A percentile compares a stretch with the other conserved stretches of the same genome.
These are phyloP conservation scores for Alternaria sp. DNA, from an alignment of 2,329 filamentous ascomycete species.

Conservation along the genomic window DNA sequence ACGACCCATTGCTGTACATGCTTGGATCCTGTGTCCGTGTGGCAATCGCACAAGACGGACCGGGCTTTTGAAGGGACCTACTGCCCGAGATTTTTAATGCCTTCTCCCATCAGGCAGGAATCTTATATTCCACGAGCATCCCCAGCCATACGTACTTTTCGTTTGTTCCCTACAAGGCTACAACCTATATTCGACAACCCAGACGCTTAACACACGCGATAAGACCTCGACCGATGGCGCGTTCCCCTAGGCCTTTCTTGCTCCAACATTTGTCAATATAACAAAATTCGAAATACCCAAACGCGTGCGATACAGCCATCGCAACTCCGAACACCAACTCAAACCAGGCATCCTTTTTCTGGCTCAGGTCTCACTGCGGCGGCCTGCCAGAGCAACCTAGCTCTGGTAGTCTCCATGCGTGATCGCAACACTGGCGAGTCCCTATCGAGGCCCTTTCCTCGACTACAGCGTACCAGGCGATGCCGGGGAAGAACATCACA, in stretches of 20 bases:
- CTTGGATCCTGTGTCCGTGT: constrained; percentile 51
- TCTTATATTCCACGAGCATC: constrained; percentile 49
- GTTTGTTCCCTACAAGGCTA: constrained; percentile 40
- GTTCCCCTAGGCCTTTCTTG: constrained; percentile 43
- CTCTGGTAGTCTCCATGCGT: constrained; percentile 59
- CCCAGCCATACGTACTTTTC: constrained; percentile 40
- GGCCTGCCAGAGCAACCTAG: constrained; percentile 57
- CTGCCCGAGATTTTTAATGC: constrained; percentile 49
- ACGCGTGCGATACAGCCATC: constrained; percentile 51
- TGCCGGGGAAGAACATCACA: constrained; percentile 50
- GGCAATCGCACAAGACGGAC: constrained; percentile 50
- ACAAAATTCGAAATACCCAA: constrained; percentile 46
- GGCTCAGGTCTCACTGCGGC: constrained; percentile 53
- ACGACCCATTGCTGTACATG: constrained; percentile 46
- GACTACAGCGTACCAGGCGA: constrained; percentile 54
- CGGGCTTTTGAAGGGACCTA: constrained; percentile 46
- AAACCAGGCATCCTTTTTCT: constrained; percentile 48
- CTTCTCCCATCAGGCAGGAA: constrained; percentile 44
- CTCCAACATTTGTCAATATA: constrained; percentile 52
- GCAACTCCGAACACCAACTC: constrained; percentile 41
- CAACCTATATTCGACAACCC: constrained; percentile 46
- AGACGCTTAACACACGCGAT: constrained; percentile 48
- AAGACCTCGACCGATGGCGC: constrained; percentile 47
- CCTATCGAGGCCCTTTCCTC: constrained; percentile 55
- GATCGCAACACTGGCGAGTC: constrained; percentile 58